Conservation (phyloP, 148 eudicot genomes). For the Pharnaceum exiguum region DNA sequence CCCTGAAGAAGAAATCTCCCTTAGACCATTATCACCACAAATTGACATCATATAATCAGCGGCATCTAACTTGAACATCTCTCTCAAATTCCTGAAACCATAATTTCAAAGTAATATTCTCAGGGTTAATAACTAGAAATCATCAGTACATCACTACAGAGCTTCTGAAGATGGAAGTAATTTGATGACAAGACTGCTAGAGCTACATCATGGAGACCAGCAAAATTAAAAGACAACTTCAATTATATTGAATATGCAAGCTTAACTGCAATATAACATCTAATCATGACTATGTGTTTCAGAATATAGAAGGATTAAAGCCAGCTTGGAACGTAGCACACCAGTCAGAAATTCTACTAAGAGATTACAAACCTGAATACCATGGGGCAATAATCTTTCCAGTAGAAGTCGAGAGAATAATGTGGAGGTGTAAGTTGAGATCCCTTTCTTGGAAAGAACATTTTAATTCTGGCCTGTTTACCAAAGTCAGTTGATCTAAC, state of each 20-base stretch:
- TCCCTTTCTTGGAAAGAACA: slow-evolving; percentile 85
- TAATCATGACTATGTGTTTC: background rate
- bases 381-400: slow-evolving; percentile 99
- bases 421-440: slow-evolving; percentile 92
- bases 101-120: background rate
- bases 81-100: slow-evolving; percentile 80
- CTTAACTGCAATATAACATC: background rate
- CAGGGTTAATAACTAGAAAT: no score
- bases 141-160: no score
- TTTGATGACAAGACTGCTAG: background rate
- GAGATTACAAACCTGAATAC: slow-evolving; percentile 71
- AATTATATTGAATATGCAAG: background rate
- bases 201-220: no score
- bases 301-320: background rate
- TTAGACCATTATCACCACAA: slow-evolving; percentile 90
- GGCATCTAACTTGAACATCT: slow-evolving; percentile 91
- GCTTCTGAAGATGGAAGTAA: background rate
- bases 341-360: background rate
- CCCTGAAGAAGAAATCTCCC: slow-evolving; percentile 84
- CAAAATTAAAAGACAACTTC: background rate
- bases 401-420: slow-evolving; percentile 74
- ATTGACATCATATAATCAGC: slow-evolving; percentile 99
- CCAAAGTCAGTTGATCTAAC: slow-evolving; percentile 92
- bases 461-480: slow-evolving; percentile 72
- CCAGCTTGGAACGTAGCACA: background rate